Base-by-base conservation (phyloP, 1,139 yeast genomes). In the Blastobotrys indianensis region DNA sequence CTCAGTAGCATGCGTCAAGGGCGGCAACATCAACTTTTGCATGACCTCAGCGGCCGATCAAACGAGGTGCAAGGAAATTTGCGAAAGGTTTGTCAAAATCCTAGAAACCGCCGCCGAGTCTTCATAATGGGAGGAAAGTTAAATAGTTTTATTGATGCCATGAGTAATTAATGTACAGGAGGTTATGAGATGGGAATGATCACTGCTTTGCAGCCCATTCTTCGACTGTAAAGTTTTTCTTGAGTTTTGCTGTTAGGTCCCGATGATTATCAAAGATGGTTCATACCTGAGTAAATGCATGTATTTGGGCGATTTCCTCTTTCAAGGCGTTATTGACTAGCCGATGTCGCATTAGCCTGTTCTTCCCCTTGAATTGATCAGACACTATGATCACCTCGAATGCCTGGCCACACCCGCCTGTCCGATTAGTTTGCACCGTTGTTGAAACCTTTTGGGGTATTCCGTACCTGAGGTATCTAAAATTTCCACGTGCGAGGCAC, bases 241-340 rank as follows among this genome's bases (percentile, higher is more conserved):
- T 42, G 12, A 42, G 12, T 11, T 3, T n/a, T 15, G 32, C 6
- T 3, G 34, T 20, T 28, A 34, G 17, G 4, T 17, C 13, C 35
- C 13, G 13, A 30, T 28, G 28, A 16, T 35, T 31, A 6, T 9
- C 30, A n/a, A 20, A 2, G 2, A 41, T 15, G 57, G 77, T 80
- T 16, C 87, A 83, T 67, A 86, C 88, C 60, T 92, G 97, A 0
- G 97, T 87, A 63, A 92, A 94, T 0, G 98, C 98, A 67, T 92
- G 98, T 38, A 92, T 88, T 4, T 74, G 68, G 1, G 86, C 82
- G 38, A 92, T 86, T 62, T 90, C 96, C 13, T 82, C 87, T 59
- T 81, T 82, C 51, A 92, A 72, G 1, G 86, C 80, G 35, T 66
- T 72, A 65, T 94, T 92, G 41, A 94, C 96, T 56, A 88, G 61